These are phyloP conservation scores for Penicillium sp. DNA, from an alignment of 2,329 filamentous ascomycete species.

Conservation along the genomic window DNA sequence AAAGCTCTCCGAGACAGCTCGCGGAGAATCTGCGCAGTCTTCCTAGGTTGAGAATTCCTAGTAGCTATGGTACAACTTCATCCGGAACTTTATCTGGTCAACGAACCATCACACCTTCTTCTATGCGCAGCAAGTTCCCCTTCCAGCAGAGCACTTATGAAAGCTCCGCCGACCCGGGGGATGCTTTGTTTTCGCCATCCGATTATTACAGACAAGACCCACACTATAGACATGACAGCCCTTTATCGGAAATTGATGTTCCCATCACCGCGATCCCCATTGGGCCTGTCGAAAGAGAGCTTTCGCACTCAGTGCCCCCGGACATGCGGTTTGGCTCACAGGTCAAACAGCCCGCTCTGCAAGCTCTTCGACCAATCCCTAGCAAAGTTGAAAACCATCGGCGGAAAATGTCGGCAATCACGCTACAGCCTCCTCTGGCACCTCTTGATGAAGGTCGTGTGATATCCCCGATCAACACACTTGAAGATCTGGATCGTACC, in stretches of 20 bases:
- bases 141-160: slow-evolving; percentile 1
- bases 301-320: slow-evolving; percentile 85
- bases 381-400: slow-evolving; percentile 37
- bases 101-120: slow-evolving; percentile 28
- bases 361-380: slow-evolving; percentile 40
- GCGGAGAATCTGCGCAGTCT: slow-evolving; percentile 49
- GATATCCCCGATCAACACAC: slow-evolving; percentile 28
- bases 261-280: slow-evolving; percentile 68
- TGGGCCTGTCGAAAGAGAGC: slow-evolving; percentile 69
- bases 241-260: slow-evolving; percentile 84
- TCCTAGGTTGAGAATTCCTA: slow-evolving; percentile 53
- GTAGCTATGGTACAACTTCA: slow-evolving; percentile 20
- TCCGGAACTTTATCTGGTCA: slow-evolving; percentile 21
- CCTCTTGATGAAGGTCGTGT: slow-evolving; percentile 23
- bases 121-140: slow-evolving; percentile 10
- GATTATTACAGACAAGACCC: slow-evolving; percentile 50
- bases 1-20: slow-evolving; percentile 5
- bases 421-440: slow-evolving; percentile 18
- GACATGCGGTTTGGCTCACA: slow-evolving; percentile 72
- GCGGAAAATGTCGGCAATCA: slow-evolving; percentile 16
- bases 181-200: slow-evolving; percentile 42
- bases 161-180: neutral
- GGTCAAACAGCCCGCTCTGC: slow-evolving; percentile 34
- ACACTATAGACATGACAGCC: slow-evolving; percentile 62
- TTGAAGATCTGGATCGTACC: slow-evolving; percentile 21